phyloP scores from a whole-genome alignment of 495 filamentous ascomycete genomes.

The Xylaria telfairii region DNA sequence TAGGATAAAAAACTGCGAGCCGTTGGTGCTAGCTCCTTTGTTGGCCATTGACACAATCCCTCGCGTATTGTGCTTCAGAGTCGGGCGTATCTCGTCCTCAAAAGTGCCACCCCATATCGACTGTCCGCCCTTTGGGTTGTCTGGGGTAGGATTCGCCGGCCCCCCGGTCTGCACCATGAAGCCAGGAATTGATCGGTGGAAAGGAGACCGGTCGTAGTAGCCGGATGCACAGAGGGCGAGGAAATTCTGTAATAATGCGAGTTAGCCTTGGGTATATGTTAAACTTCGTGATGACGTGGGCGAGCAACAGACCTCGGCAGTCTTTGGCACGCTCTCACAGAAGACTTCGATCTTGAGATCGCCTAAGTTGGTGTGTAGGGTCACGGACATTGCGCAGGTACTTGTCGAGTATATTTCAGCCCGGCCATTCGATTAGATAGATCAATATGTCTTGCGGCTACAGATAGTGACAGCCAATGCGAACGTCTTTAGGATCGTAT shows the following conservation, averaged over 20 bases:
- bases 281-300: conserved; percentile 20
- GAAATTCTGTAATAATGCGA: conserved; percentile 71
- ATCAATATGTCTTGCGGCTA: not conserved
- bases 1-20: conserved; percentile 91
- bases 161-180: conserved; percentile 96
- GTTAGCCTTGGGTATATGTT: not conserved
- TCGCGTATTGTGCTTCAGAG: conserved; percentile 82
- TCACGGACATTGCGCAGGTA: conserved; percentile 61
- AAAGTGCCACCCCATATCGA: conserved; percentile 86
- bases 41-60: conserved; percentile 96
- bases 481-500: not conserved
- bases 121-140: conserved; percentile 74
- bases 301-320: conserved; percentile 64
- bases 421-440: not conserved
- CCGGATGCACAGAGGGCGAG: conserved; percentile 89
- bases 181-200: conserved; percentile 86
- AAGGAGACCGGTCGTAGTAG: conserved; percentile 86
- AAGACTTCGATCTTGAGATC: conserved; percentile 96
- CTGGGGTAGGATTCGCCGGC: conserved; percentile 65
- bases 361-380: conserved; percentile 88
- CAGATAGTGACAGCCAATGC: not conserved
- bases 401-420: not conserved
- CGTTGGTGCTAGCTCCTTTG: conserved; percentile 83
- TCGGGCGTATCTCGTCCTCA: conserved; percentile 90
- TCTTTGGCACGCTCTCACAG: conserved; percentile 92